phyloP scores from a whole-genome alignment of 495 filamentous ascomycete species.

The Lasiosphaeriaceae sp. region DNA sequence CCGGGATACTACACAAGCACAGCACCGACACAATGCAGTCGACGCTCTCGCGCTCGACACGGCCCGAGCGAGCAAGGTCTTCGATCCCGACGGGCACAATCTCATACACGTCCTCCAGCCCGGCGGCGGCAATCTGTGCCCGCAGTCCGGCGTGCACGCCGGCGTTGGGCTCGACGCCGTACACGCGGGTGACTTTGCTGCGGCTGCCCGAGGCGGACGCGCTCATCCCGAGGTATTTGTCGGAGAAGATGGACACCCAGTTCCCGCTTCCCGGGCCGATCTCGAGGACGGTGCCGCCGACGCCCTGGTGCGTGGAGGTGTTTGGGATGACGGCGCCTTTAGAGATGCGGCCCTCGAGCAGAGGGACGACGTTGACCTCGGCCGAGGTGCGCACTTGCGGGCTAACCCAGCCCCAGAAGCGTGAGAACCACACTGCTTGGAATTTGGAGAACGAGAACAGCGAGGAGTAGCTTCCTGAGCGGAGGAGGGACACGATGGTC shows the following conservation, averaged over 20 bases:
- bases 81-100: constrained; percentile 61
- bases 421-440: constrained; percentile 44
- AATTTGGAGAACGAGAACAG: constrained; percentile 33
- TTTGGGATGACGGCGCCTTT: constrained; percentile 18
- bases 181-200: constrained; percentile 48
- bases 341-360: constrained; percentile 36
- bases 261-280: constrained; percentile 48
- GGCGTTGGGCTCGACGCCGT: constrained; percentile 64
- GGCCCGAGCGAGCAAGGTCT: constrained; percentile 43
- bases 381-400: constrained; percentile 30
- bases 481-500: constrained; percentile 30
- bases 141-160: constrained; percentile 51
- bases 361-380: constrained; percentile 31
- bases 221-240: constrained; percentile 4
- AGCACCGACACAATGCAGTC: constrained; percentile 68
- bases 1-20: constrained; percentile 69
- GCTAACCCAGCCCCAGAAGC: constrained; percentile 44
- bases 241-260: constrained; percentile 39
- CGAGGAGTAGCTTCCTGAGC: constrained; percentile 15
- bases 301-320: constrained; percentile 19
- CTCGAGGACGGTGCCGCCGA: constrained; percentile 40
- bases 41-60: constrained; percentile 49
- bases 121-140: constrained; percentile 40
- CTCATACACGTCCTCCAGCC: constrained; percentile 57
- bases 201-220: background rate